Percentiles rank a stretch among this genome's conserved stretches.
phyloP scores from a whole-genome alignment of 2,329 filamentous ascomycete genomes.

The Xylaria sp. region DNA sequence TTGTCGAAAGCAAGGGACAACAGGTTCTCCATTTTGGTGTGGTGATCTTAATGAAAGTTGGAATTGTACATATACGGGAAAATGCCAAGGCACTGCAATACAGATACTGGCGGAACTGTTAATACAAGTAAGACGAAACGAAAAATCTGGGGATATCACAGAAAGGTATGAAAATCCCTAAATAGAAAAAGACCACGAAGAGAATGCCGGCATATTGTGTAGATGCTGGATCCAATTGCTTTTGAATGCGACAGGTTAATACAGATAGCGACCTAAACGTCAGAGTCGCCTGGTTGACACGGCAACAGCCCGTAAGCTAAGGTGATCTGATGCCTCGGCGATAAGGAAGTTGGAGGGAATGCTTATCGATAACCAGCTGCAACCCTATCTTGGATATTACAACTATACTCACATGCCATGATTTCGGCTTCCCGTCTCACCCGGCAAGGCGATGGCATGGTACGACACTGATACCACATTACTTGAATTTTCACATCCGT shows the following conservation, averaged over 20 bases:
- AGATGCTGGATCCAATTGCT: not conserved
- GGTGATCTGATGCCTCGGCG: not conserved
- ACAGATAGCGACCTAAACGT: not conserved
- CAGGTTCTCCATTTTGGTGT: constrained; percentile 80
- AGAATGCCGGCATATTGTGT: constrained; percentile 6
- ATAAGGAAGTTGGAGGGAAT: too few species aligned
- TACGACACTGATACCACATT: not conserved
- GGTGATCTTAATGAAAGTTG: constrained; percentile 10
- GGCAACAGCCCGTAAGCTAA: constrained; percentile 18
- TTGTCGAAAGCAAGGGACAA: constrained; percentile 96
- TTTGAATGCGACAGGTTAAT: constrained; percentile 2
- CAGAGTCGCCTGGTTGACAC: constrained; percentile 29
- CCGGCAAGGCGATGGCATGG: not conserved
- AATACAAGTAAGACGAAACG: constrained; percentile 34
- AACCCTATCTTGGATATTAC: not conserved
- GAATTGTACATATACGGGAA: constrained; percentile 11
- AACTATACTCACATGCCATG: too few species aligned
- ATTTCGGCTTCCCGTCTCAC: not conserved
- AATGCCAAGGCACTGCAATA: constrained; percentile 17
- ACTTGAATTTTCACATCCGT: not conserved
- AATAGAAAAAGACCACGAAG: constrained; percentile 17
- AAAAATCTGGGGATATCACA: constrained; percentile 24
- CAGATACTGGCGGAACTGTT: constrained; percentile 24
- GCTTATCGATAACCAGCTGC: not conserved
- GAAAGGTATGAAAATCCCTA: constrained; percentile 9